Conservation (phyloP, 1,284 basidiomycete species). For the Exsudoporus floridanus region DNA sequence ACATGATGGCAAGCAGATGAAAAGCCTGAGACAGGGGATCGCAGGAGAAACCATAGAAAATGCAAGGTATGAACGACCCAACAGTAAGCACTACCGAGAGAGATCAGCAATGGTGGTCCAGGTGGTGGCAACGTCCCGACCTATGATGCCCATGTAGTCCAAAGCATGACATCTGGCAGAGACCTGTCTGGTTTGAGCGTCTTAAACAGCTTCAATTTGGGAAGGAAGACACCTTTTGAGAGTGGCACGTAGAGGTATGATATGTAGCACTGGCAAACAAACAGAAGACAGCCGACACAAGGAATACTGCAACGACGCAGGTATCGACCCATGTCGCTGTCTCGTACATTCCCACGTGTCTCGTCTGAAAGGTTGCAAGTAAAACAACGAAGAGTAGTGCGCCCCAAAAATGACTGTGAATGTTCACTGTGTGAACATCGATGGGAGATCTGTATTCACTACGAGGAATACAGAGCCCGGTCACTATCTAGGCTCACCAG, state of each 20-base stretch:
- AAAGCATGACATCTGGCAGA: conserved; percentile 56
- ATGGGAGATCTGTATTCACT: conserved; percentile 9
- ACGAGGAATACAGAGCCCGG: conserved; percentile 1
- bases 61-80: conserved; percentile 78
- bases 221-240: conserved; percentile 50
- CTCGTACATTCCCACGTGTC: conserved; percentile 49
- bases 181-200: conserved; percentile 37
- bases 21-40: conserved; percentile 49
- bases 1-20: conserved; percentile 55
- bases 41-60: conserved; percentile 76
- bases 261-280: conserved; percentile 74
- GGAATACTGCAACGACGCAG: conserved; percentile 65
- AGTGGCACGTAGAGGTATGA: conserved; percentile 79
- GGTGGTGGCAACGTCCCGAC: conserved; percentile 33
- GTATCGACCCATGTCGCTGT: conserved; percentile 63
- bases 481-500: conserved; percentile 44
- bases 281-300: conserved; percentile 74
- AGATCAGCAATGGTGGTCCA: background rate
- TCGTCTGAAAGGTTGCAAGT: conserved; percentile 50
- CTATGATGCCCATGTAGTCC: conserved; percentile 72
- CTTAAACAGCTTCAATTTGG: background rate
- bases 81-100: conserved; percentile 55
- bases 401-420: conserved; percentile 83
- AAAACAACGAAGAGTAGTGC: conserved; percentile 68
- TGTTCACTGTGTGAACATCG: conserved; percentile 65